Base-by-base conservation (phyloP, 192 early-diverging fungal genomes). In the Mortierella antarctica region DNA sequence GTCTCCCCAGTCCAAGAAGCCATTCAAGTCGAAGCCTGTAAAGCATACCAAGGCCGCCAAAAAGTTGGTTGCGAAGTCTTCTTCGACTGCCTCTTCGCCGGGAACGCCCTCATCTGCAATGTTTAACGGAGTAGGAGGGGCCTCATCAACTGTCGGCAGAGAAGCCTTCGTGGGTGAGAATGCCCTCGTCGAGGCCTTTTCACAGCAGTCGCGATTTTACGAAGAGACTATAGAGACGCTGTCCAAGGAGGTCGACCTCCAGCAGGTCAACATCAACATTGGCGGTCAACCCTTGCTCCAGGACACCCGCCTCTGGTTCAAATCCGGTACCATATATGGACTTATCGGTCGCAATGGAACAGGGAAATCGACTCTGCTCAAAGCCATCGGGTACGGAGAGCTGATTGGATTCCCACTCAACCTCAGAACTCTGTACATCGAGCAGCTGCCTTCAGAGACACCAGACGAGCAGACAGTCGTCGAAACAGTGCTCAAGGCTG, bases 151-250 rank as follows among this genome's bases (percentile, higher is more conserved):
- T 8, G 20, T 59, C 15, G 57, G 64, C 11, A 72, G 48, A 53
- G 64, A 71, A 6, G 70, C 65, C 13, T 78, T 70, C 41, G 21
- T 46, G 40, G 68, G 59, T 11, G 71, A 80, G 45, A 67, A 67
- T 12, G 85, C 90, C 1, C 62, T 78, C n/a, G 84, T 93, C 12
- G 85, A 89, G 56, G 93, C 92, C 4, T 91, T 84, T 50, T 92
- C 93, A 2, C 93, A 95, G 73, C 91, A 93, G 69, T 94, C 93
- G 56, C 90, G 96, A 31, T 97, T 96, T 83, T 91, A 97, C 73
- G 83, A 75, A 10, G 94, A 95, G 72, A 96, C 96, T 0, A 57
- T 95, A 1, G 89, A 91, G 18, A 93, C 94, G 3, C 71, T 92
- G 6, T 91, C 90, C 44, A 95, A 92, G 83, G 94, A 97, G 50